Evolutionary conservation across 2,329 filamentous ascomycete species (phyloP).

Genomic region (Zymoseptoria crescenta): DNA sequence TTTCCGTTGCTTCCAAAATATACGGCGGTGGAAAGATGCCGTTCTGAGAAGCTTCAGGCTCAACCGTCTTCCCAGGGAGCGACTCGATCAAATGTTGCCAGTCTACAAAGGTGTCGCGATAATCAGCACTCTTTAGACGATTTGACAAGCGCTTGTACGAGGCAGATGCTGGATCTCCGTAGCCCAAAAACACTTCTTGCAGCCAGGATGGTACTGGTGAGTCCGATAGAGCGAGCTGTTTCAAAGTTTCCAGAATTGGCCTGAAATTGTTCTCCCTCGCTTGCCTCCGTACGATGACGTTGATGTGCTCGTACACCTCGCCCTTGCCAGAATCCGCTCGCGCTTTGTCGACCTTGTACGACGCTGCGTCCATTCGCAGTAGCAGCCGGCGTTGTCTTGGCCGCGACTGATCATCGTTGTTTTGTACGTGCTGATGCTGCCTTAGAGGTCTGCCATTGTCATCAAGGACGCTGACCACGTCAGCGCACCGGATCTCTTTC

Average conservation of each 20-base stretch:
- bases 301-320: conserved; percentile 77
- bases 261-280: conserved; percentile 97
- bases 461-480: conserved; percentile 78
- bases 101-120: conserved; percentile 87
- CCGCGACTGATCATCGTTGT: conserved; percentile 56
- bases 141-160: conserved; percentile 77
- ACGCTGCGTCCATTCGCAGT: conserved; percentile 69
- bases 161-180: conserved; percentile 83
- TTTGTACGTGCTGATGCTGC: conserved; percentile 43
- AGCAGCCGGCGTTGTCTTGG: conserved; percentile 62
- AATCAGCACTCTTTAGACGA: conserved; percentile 72
- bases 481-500: conserved; percentile 66
- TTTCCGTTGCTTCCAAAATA: conserved; percentile 54
- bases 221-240: conserved; percentile 73
- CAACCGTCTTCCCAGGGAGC: conserved; percentile 77
- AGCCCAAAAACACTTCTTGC: conserved; percentile 95
- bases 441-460: conserved; percentile 70
- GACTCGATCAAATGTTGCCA: conserved; percentile 92
- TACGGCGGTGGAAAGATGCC: conserved; percentile 82
- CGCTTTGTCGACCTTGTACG: conserved; percentile 71
- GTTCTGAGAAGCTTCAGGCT: conserved; percentile 63
- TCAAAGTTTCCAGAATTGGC: conserved; percentile 84
- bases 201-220: conserved; percentile 84
- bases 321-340: conserved; percentile 56
- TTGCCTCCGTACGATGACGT: conserved; percentile 73